These are phyloP conservation scores for Vickermania spadyakhi DNA, from an alignment of 208 protist genomes.

Conservation along the genomic window DNA sequence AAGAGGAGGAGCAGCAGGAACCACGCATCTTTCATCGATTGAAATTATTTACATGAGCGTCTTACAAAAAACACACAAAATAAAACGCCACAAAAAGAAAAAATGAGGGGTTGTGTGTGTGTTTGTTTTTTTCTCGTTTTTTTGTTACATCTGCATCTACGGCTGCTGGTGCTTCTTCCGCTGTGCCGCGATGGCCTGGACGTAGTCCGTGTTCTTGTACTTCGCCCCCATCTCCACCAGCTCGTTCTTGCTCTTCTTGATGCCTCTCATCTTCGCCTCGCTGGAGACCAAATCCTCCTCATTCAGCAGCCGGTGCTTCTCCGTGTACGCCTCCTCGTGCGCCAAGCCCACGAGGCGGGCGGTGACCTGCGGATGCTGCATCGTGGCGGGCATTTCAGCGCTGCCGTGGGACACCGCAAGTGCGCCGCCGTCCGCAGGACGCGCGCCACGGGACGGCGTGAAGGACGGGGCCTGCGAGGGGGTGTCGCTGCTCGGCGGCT, in stretches of 20 bases:
- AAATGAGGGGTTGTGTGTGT: background rate
- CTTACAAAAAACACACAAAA: background rate
- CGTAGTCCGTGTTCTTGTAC: conserved; percentile 63
- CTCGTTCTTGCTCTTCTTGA: conserved; percentile 29
- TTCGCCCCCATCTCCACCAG: conserved; percentile 28
- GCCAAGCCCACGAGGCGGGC: conserved; percentile 44
- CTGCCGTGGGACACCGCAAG: background rate
- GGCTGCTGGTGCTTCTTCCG: too few relatives aligned
- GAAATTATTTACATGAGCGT: too few relatives aligned
- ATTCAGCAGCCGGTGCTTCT: conserved; percentile 37
- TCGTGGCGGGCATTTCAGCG: conserved; percentile 14
- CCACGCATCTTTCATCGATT: too few relatives aligned
- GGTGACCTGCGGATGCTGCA: conserved; percentile 53
- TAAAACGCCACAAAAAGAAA: too few relatives aligned
- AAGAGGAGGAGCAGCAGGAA: too few relatives aligned
- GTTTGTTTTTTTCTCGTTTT: background rate
- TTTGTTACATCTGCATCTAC: too few relatives aligned
- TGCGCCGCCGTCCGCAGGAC: background rate
- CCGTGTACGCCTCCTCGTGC: conserved; percentile 49
- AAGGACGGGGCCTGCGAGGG: background rate
- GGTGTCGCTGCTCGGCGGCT: background rate
- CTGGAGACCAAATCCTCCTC: conserved; percentile 40
- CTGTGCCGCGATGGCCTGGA: conserved; percentile 7
- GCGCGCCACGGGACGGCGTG: background rate
- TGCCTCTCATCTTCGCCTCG: conserved; percentile 26